Conservation (phyloP, 2,329 filamentous ascomycete species). For the Penicillium occitanis region DNA sequence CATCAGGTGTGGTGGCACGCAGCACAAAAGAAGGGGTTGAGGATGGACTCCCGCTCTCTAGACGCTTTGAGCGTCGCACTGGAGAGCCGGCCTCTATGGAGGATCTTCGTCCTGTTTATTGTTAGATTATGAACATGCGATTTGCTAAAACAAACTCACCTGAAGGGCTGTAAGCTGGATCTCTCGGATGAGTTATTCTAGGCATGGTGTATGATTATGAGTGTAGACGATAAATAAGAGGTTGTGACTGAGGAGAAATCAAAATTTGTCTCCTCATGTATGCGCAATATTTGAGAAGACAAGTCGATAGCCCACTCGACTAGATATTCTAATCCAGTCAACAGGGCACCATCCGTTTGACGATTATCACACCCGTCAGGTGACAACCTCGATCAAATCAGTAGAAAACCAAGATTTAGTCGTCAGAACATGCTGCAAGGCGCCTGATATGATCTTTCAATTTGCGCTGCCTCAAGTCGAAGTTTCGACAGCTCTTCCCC, state of each 20-base stretch:
- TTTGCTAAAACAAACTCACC: not conserved
- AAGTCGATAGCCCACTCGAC: not conserved
- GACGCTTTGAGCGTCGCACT: slow-evolving; percentile 18
- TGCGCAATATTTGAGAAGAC: not conserved
- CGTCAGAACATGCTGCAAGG: not conserved
- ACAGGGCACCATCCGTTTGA: not conserved
- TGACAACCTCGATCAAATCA: not conserved
- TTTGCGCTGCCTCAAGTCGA: not conserved
- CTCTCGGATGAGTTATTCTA: slow-evolving; percentile 5
- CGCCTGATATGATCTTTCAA: not conserved
- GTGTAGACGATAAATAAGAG: not conserved
- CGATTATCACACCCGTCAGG: not conserved
- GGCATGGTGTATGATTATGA: slow-evolving; percentile 4
- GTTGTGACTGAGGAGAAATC: not conserved
- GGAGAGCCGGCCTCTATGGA: slow-evolving; percentile 12
- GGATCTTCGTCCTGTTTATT: slow-evolving; percentile 17
- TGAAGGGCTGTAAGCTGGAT: slow-evolving; percentile 19
- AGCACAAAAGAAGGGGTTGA: slow-evolving; percentile 4
- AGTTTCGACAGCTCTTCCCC: not conserved
- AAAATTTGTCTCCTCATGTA: not conserved
- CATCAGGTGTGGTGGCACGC: slow-evolving; percentile 19
- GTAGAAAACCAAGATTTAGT: not conserved
- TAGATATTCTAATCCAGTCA: not conserved
- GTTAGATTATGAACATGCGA: not conserved
- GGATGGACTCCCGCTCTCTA: slow-evolving; percentile 7